These are phyloP conservation scores for Tuber microsphaerosporum DNA, from an alignment of 495 filamentous ascomycete species.

Conservation along the genomic window DNA sequence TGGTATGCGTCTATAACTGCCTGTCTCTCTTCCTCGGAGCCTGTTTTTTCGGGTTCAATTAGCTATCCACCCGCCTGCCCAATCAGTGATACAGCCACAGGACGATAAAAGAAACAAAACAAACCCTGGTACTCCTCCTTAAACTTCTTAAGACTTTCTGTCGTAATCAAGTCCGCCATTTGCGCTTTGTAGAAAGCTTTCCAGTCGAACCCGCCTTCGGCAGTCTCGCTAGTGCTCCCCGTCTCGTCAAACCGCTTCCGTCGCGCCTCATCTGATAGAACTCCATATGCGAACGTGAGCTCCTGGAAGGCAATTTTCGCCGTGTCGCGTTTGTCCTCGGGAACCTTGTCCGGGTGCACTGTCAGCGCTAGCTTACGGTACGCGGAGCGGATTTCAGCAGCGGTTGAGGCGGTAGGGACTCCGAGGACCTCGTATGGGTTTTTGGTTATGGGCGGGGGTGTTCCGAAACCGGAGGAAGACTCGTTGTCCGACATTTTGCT, in stretches of 20 bases:
- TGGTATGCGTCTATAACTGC: slow-evolving; percentile 72
- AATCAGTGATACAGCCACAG: neutral
- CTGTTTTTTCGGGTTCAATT: slow-evolving; percentile 29
- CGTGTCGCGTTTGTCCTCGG: slow-evolving; percentile 55
- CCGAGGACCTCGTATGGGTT: slow-evolving; percentile 82
- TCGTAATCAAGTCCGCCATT: slow-evolving; percentile 62
- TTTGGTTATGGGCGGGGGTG: slow-evolving; percentile 54
- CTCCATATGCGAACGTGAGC: slow-evolving; percentile 86
- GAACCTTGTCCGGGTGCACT: slow-evolving; percentile 93
- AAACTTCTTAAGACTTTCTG: slow-evolving; percentile 63
- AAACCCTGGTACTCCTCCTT: slow-evolving; percentile 61
- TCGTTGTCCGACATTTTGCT: slow-evolving; percentile 27
- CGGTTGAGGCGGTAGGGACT: slow-evolving; percentile 56
- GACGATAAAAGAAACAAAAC: slow-evolving; percentile 10
- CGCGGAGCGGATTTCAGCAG: slow-evolving; percentile 70
- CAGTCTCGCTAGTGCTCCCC: slow-evolving; percentile 74
- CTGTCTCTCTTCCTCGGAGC: slow-evolving; percentile 71
- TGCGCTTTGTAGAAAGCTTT: slow-evolving; percentile 76
- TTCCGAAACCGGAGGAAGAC: slow-evolving; percentile 47
- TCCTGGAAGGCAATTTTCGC: slow-evolving; percentile 78
- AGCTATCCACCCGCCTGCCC: neutral
- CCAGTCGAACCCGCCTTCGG: slow-evolving; percentile 72
- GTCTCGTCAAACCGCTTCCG: slow-evolving; percentile 81
- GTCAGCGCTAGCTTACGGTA: slow-evolving; percentile 84
- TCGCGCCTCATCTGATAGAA: slow-evolving; percentile 71